Evolutionary conservation across 2,329 filamentous ascomycete genomes (phyloP).

Genomic region (Hirsutella thompsonii): DNA sequence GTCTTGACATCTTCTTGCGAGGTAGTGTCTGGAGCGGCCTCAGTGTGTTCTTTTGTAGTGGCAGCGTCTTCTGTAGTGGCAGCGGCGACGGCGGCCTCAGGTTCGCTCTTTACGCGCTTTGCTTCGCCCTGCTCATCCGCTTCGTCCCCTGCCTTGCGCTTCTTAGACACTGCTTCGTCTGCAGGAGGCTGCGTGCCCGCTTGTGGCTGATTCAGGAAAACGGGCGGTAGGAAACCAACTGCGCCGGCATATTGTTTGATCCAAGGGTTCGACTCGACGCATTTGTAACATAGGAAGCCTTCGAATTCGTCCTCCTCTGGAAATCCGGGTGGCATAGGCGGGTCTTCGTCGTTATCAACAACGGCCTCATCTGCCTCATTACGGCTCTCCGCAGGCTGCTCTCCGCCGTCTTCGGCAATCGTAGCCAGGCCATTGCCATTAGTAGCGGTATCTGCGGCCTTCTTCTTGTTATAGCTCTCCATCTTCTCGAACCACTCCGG

Average conservation of each 20-base stretch:
- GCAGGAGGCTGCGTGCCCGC: constrained; percentile 1
- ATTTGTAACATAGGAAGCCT: constrained; percentile 87
- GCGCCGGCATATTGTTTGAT: constrained; percentile 78
- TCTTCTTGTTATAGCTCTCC: constrained; percentile 21
- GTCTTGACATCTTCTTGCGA: background rate
- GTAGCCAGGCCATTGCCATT: constrained; percentile 24
- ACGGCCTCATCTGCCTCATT: constrained; percentile 14
- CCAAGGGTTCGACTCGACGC: constrained; percentile 78
- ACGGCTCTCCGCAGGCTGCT: constrained; percentile 9
- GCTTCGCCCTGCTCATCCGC: constrained; percentile 19
- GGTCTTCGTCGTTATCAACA: constrained; percentile 41
- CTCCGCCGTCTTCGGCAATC: constrained; percentile 36
- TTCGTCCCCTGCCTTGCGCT: constrained; percentile 53
- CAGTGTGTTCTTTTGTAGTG: background rate
- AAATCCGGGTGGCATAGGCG: constrained; percentile 71
- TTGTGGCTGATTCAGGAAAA: constrained; percentile 33
- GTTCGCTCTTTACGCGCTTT: constrained; percentile 41
- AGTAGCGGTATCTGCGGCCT: constrained; percentile 1
- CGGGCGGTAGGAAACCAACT: constrained; percentile 63
- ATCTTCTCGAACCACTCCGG: constrained; percentile 56
- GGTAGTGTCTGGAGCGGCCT: background rate
- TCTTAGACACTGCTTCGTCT: constrained; percentile 29
- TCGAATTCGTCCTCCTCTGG: constrained; percentile 84
- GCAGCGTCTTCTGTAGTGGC: background rate
- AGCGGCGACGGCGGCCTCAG: constrained; percentile 5